Percentiles rank a stretch among this genome's conserved stretches.
These are phyloP conservation scores for Platismatia glauca DNA, from an alignment of 495 filamentous ascomycete genomes.

Conservation along the genomic window DNA sequence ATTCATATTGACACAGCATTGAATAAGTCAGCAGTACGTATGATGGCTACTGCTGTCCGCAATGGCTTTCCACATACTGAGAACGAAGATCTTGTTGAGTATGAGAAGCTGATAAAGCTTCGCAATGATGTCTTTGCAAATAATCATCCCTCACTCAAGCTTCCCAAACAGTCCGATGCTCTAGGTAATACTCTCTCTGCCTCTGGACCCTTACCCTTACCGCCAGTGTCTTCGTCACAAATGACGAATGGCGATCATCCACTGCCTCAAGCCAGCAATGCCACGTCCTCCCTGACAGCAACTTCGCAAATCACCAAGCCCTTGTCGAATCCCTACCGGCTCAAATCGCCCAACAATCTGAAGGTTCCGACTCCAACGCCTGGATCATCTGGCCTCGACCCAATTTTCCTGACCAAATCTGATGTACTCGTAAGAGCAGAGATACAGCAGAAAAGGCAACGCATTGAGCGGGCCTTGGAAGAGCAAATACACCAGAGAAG, in stretches of 20 bases:
- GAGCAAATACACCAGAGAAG: slow-evolving; percentile 65
- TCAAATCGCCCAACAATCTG: slow-evolving; percentile 27
- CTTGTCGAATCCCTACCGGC: slow-evolving; percentile 3
- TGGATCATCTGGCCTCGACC: slow-evolving; percentile 50
- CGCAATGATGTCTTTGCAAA: slow-evolving; percentile 53
- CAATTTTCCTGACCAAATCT: slow-evolving; percentile 75
- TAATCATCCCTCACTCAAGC: slow-evolving; percentile 16
- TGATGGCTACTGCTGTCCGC: slow-evolving; percentile 6
- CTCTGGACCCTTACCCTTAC: not conserved
- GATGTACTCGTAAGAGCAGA: slow-evolving; percentile 76
- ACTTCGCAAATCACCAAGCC: not conserved
- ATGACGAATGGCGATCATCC: slow-evolving; percentile 8
- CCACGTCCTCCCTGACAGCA: slow-evolving; percentile 15
- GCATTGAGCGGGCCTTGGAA: slow-evolving; percentile 66
- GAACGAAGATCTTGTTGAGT: slow-evolving; percentile 40
- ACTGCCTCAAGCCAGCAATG: not conserved
- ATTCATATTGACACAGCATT: not conserved
- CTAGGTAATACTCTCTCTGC: slow-evolving; percentile 7
- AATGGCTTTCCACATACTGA: slow-evolving; percentile 15
- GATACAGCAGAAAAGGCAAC: slow-evolving; percentile 67
- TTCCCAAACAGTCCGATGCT: slow-evolving; percentile 44
- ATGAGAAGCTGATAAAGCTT: slow-evolving; percentile 65
- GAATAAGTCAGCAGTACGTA: not conserved
- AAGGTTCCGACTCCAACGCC: slow-evolving; percentile 1
- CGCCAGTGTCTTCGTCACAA: not conserved